Evolutionary conservation across 345 rosid genomes (phyloP).

Genomic region (Sonneratia alba): DNA sequence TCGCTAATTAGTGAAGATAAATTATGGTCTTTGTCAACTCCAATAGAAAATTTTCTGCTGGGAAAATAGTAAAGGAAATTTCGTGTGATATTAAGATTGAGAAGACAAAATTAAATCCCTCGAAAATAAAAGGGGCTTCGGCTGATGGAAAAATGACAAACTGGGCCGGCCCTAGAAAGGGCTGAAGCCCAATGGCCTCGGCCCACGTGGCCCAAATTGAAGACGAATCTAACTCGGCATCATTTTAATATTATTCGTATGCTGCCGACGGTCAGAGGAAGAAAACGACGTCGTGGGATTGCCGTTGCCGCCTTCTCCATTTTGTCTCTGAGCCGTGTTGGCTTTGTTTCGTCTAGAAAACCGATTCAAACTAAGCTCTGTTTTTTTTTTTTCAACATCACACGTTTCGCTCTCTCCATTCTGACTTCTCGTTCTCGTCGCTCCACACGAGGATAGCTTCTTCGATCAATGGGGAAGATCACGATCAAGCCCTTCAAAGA

Average conservation of each 20-base stretch:
- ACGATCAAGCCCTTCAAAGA: conserved; percentile 29
- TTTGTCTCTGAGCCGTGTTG: not conserved
- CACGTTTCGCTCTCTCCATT: not conserved
- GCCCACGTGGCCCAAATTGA: too few relatives aligned
- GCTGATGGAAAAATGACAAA: too few relatives aligned
- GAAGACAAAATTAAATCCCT: too few relatives aligned
- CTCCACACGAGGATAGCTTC: not conserved
- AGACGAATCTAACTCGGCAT: not conserved
- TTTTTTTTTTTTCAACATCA: not conserved
- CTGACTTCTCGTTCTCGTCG: not conserved
- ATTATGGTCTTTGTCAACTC: too few relatives aligned
- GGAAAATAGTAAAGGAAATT: too few relatives aligned
- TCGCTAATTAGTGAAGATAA: too few relatives aligned
- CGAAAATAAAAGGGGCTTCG: too few relatives aligned
- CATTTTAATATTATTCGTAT: not conserved
- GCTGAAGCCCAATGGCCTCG: too few relatives aligned
- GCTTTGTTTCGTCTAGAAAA: not conserved
- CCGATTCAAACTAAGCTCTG: not conserved
- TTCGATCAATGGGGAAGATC: conserved; percentile 16
- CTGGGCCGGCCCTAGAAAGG: too few relatives aligned
- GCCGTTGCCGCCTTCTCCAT: not conserved
- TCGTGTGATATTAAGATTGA: too few relatives aligned
- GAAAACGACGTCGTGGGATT: not conserved
- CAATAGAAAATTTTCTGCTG: too few relatives aligned
- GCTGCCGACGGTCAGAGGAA: not conserved